Evolutionary conservation across 306 rosid genomes (phyloP), one percentile per base, ranked within the genome.

Genomic region (Cicer bijugum): DNA sequence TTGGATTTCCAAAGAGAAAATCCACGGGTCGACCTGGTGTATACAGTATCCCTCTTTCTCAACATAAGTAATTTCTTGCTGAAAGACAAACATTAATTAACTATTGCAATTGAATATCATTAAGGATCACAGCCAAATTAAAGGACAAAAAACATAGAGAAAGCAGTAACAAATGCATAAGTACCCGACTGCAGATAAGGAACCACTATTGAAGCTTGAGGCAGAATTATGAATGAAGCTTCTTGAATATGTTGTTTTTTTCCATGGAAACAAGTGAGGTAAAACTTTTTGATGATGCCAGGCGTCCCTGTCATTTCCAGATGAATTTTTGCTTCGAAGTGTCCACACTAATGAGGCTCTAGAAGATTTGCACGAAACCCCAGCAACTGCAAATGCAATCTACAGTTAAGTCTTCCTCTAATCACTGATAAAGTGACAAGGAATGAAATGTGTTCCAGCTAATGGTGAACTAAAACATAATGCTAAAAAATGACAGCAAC

Each of bases 311-410:
- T 63, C 72, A 61, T 77, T 77, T 78, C 82, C 74, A 20, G 85
- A 77, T 16, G 90, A 75, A 74, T 71, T 78, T 72, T 87, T 74
- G 77, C 87, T 86, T 71, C 82, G 5, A 2, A 84, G 83, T 17
- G 97, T 91, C 98, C 98, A 94, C 67, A 91, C 98, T 85, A 94
- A 75, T 53, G 98, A 91, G 73, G 87, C 88, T 81, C 85, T 85
- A 57, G 77, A 81, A 63, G 84, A 81, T 83, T 81, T 87, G 55
- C 82, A 44, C 8, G 78, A 67, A 70, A 82, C 88, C 64, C 86
- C 75, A 74, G 76, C 38, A 72, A 51, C 96, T 91, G 89, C 82
- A 86, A 67, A 87, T 12, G 64, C 73, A 81, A 69, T 64, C 16
- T 15, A 10, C 38, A 35, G 67, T 61, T 56, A 66, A 62, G 40